phyloP scores from a whole-genome alignment of 2,329 filamentous ascomycete species.

The Colletotrichum camelliae region DNA sequence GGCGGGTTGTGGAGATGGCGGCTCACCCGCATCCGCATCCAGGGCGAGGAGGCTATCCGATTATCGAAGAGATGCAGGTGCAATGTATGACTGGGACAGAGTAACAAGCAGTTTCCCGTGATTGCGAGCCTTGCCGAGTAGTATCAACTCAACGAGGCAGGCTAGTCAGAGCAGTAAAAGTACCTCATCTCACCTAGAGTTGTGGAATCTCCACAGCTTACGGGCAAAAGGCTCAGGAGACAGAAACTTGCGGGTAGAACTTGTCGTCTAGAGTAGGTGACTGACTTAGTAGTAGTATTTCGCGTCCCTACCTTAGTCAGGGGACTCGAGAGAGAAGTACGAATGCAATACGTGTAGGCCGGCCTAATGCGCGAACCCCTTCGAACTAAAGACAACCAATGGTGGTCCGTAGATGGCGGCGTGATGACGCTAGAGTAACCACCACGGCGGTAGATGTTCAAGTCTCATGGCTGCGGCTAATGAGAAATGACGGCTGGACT shows the following conservation, averaged over 20 bases:
- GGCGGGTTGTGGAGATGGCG: not conserved
- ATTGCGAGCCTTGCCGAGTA: not conserved
- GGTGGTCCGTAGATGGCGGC: not conserved
- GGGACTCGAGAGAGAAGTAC: not conserved
- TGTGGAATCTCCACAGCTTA: not conserved
- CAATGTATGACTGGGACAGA: not conserved
- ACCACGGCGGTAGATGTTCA: not conserved
- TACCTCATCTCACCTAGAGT: not conserved
- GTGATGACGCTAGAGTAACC: not conserved
- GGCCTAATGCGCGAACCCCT: not conserved
- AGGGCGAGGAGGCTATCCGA: not conserved
- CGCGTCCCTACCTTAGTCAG: not conserved
- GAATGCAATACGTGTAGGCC: not conserved
- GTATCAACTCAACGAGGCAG: not conserved
- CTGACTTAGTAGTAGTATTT: not conserved
- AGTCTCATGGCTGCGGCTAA: constrained; percentile 16
- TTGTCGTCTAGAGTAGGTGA: not conserved
- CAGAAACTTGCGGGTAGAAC: not conserved
- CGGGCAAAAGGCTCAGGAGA: not conserved
- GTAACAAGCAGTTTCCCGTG: not conserved
- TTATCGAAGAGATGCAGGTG: not conserved
- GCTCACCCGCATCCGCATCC: not conserved
- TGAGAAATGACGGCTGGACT: constrained; percentile 8
- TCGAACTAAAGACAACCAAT: not conserved
- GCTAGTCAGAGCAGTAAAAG: not conserved